These are phyloP conservation scores for Populus deltoides DNA, from an alignment of 345 rosid species.

Conservation along the genomic window DNA sequence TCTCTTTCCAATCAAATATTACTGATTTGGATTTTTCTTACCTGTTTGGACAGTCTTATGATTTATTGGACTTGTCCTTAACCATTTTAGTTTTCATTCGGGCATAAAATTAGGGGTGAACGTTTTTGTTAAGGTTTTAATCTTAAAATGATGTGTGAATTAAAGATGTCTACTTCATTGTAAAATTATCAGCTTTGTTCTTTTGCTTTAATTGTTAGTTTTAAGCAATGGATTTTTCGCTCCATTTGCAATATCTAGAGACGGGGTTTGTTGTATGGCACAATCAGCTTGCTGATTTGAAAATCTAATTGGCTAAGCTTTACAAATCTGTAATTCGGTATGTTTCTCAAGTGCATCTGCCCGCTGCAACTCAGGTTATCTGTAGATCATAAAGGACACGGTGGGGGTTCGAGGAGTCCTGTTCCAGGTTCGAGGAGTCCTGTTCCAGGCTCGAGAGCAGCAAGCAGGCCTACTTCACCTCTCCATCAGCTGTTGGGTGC, in stretches of 20 bases:
- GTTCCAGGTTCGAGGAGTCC: slow-evolving; percentile 51
- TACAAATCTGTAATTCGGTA: neutral
- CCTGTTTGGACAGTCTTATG: neutral
- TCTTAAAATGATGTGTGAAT: neutral
- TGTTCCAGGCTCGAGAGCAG: slow-evolving; percentile 45
- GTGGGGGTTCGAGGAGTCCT: slow-evolving; percentile 35
- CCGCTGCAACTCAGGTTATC: slow-evolving; percentile 21
- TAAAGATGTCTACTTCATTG: neutral
- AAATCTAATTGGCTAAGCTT: neutral
- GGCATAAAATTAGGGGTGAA: neutral
- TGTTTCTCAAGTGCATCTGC: slow-evolving; percentile 11
- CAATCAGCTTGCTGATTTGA: neutral
- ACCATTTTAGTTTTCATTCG: neutral
- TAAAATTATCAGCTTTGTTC: neutral
- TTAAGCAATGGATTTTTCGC: neutral
- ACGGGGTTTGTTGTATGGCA: neutral
- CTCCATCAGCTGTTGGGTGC: slow-evolving; percentile 53
- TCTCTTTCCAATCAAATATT: slow-evolving; percentile 4
- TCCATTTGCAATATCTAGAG: neutral
- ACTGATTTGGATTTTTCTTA: neutral
- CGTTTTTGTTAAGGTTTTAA: neutral
- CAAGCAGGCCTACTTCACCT: slow-evolving; percentile 77
- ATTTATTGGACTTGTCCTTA: neutral
- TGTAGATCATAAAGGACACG: slow-evolving; percentile 43
- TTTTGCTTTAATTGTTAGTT: neutral